Percentiles rank a stretch among this genome's conserved stretches.
Conservation (phyloP, 225 moss, liverwort and hornwort genomes). For the Ulota crispa region DNA sequence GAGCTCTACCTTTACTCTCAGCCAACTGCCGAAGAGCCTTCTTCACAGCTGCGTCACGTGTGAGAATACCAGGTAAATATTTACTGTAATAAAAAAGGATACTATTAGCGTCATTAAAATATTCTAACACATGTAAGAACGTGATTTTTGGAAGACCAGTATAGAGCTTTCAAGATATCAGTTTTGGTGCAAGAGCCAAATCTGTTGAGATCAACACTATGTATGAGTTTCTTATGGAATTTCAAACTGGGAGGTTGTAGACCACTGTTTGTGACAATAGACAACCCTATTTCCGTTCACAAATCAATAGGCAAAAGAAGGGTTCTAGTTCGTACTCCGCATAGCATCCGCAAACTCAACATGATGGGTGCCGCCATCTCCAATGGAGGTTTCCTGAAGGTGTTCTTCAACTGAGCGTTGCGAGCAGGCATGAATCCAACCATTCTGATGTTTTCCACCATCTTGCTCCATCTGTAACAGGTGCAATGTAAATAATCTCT, state of each 20-base stretch:
- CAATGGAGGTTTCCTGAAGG: slow-evolving; percentile 69
- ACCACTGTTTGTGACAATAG: neutral
- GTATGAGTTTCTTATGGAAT: neutral
- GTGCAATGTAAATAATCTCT: slow-evolving; percentile 5
- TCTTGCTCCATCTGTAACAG: slow-evolving; percentile 55
- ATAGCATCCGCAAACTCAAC: slow-evolving; percentile 86
- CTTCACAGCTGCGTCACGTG: slow-evolving; percentile 65
- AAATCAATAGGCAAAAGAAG: neutral
- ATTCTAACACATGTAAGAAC: neutral
- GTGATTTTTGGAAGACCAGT: neutral
- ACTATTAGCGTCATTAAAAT: neutral
- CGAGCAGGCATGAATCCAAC: slow-evolving; percentile 59
- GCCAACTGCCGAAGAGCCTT: slow-evolving; percentile 83
- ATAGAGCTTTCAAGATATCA: neutral
- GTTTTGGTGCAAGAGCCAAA: neutral
- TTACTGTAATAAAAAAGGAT: neutral
- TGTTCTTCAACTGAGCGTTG: slow-evolving; percentile 70
- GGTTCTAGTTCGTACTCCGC: slow-evolving; percentile 49
- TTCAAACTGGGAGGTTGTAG: neutral
- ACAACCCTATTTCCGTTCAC: neutral
- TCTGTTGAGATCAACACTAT: neutral
- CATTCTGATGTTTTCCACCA: slow-evolving; percentile 58
- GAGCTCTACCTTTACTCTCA: slow-evolving; percentile 83
- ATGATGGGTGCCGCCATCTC: slow-evolving; percentile 75
- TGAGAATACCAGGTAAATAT: slow-evolving; percentile 24